Base-by-base conservation (phyloP, 345 rosid species). In the Adansonia digitata region DNA sequence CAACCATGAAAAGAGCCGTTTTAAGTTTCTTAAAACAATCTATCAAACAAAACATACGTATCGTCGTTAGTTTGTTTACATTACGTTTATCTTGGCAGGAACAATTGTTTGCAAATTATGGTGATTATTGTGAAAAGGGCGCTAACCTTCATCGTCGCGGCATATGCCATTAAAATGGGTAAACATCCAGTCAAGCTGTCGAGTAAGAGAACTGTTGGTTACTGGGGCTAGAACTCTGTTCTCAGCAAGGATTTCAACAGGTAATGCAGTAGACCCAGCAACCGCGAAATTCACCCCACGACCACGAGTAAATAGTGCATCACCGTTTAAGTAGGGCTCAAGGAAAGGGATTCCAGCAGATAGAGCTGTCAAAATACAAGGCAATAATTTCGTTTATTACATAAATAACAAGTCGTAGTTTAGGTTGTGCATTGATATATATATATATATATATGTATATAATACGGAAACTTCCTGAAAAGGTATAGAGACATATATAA, bases 181-280 rank as follows among this genome's bases (percentile, higher is more conserved):
- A 5, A 48, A 69, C 72, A 69, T 69, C 72, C 72, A 69, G 11
- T 69, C 72, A 48, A 69, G 72, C 72, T 69, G 72, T 26, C 14
- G 18, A 35, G 4, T 69, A 18, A 69, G 72, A 29, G 57, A 69
- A 48, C 0, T 46, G 26, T 69, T 69, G 17, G 57, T 42, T 24
- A 14, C 15, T 0, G 72, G 72, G 14, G 72, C 57, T 15, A 69
- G 7, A 29, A 69, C 57, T 29, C 18, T 2, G 2, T 69, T 48
- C 2, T 69, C 42, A 5, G 56, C 57, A 27, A 69, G 40, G 48
- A 18, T 9, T 49, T 69, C 57, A 8, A 69, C 72, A 27, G 57
- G 72, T 4, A 69, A 29, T 3, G 72, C 72, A 9, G 72, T 69
- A 20, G 72, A 29, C 24, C 72, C 57, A 5, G 72, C 57, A 69